Base-by-base conservation (phyloP, 2,329 filamentous ascomycete genomes). In the Chaetothyriales sp. region DNA sequence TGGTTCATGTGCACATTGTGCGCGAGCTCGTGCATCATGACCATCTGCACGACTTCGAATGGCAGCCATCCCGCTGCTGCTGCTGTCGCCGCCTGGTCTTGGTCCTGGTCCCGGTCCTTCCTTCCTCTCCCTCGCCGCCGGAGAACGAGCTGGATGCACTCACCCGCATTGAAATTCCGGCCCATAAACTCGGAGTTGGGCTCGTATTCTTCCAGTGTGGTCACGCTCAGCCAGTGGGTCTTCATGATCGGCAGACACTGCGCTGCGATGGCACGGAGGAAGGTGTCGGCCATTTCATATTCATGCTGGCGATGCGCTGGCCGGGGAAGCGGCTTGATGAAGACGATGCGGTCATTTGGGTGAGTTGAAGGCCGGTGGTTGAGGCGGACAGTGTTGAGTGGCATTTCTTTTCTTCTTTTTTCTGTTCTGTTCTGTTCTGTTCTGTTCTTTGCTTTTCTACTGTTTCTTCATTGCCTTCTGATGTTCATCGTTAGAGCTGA, bases 1-100 rank as follows among this genome's bases (percentile, higher is more conserved):
- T 94, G 87, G 64, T 94, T 93, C 88, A 94, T 94, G 64, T 94
- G 83, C 65, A 86, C 84, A 73, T 84, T 89, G 65, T 93, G 86
- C 2, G 86, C 86, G 26, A 93, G 71, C 62, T 92, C 86, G 64
- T 94, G 87, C 79, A 93, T 89, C 87, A 94, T 93, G 57, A 93
- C 86, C 84, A 92, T 90, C 66, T 92, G 85, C 15, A 94, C 84
- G 62, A 88, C 87, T 54, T 79, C 73, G 62, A 92, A 88, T 0
- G 85, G 84, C 19, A 94, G 71, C 87, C 87, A 94, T 52, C 65
- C 59, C 6, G 72, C 73, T 10, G 25, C 9, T 15, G 32, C 9
- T 39, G 10, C 32, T 15, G 7, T 4, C 10, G 10, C 32, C 28
- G 28, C 28, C 4, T 39, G 8, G 2, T 2, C 5, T 2, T 39